phyloP scores from a whole-genome alignment of 305 asterid genomes.

The Solanum chacoense region DNA sequence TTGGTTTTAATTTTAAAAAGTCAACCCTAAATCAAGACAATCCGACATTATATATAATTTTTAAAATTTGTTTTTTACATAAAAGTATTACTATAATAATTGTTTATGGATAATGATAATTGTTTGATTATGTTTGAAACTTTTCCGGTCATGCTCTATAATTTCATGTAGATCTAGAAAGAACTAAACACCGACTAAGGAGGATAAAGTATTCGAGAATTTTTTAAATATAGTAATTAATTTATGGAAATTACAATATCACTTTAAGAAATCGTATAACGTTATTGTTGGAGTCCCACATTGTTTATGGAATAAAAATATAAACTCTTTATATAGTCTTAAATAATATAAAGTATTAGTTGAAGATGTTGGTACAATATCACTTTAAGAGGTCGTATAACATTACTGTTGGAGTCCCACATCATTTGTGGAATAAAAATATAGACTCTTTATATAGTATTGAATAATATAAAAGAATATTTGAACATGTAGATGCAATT shows the following conservation, averaged over 20 bases:
- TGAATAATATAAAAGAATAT: not conserved
- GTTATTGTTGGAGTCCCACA: not conserved
- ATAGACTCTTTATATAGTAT: not conserved
- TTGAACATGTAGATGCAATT: not conserved
- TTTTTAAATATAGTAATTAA: not conserved
- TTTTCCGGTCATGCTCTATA: not conserved
- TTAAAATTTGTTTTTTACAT: no score
- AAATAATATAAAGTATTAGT: not conserved
- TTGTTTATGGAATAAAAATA: not conserved
- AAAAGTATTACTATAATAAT: no score
- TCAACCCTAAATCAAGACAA: not conserved
- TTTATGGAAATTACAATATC: not conserved
- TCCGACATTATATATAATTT: no score
- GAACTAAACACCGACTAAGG: not conserved
- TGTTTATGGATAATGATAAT: not conserved
- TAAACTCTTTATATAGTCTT: not conserved
- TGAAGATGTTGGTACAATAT: not conserved
- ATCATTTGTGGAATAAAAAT: not conserved
- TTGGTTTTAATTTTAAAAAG: no score
- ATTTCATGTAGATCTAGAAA: not conserved
- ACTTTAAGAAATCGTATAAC: no score
- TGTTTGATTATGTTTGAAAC: not conserved
- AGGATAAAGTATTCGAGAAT: not conserved
- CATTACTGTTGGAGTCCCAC: not conserved
- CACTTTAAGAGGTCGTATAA: not conserved